A percentile compares a stretch with the other conserved stretches of the same genome.
Evolutionary conservation across 1,284 basidiomycete genomes (phyloP).

Genomic region (Ganoderma multipileum): DNA sequence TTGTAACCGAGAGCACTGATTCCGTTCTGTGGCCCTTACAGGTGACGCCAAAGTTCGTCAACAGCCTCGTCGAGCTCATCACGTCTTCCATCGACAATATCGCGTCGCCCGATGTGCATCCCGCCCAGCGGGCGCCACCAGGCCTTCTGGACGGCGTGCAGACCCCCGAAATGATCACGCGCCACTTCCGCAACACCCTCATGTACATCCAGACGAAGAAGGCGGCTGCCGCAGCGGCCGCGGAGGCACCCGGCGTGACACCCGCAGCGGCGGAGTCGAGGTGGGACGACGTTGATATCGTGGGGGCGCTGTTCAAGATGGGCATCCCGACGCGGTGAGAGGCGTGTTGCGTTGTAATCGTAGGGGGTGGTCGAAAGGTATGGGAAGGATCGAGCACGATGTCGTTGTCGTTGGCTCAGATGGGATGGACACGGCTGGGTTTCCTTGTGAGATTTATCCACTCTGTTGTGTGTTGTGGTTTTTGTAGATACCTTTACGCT

Average conservation of each 20-base stretch:
- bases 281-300: conserved; percentile 88
- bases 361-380: background rate
- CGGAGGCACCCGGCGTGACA: conserved; percentile 38
- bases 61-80: conserved; percentile 92
- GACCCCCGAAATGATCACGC: conserved; percentile 88
- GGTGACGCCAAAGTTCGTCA: conserved; percentile 94
- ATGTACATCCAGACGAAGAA: conserved; percentile 84
- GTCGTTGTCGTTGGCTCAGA: background rate
- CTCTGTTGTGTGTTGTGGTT: conserved; percentile 28
- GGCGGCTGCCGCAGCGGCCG: conserved; percentile 42
- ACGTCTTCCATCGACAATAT: conserved; percentile 90
- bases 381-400: background rate
- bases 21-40: conserved; percentile 38
- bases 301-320: conserved; percentile 89
- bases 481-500: conserved; percentile 31
- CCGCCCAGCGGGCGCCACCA: conserved; percentile 78
- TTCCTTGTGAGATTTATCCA: conserved; percentile 17
- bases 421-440: conserved; percentile 18
- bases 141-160: conserved; percentile 91
- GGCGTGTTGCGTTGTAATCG: conserved; percentile 2
- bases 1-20: background rate
- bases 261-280: conserved; percentile 54
- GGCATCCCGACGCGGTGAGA: conserved; percentile 51
- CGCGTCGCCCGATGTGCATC: conserved; percentile 83
- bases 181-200: conserved; percentile 93